Base-by-base conservation (phyloP, 225 moss, liverwort and hornwort species). In the Antitrichia curtipendula region DNA sequence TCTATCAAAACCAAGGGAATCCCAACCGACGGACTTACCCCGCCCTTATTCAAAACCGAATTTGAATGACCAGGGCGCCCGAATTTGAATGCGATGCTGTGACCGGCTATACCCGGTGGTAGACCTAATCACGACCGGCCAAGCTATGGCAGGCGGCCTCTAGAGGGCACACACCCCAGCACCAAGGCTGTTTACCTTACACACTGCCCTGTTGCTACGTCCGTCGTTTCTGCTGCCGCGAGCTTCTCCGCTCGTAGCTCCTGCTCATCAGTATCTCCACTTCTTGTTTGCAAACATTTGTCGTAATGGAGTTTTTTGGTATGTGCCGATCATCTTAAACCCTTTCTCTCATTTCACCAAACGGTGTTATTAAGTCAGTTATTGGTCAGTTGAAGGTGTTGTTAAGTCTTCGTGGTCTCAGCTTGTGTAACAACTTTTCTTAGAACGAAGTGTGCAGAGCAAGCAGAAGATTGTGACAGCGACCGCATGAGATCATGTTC, bases 231-330 rank as follows among this genome's bases (percentile, higher is more conserved):
- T 23, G 24, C 10, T 74, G 73, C 87, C 62, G 25, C 87, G 77
- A 70, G 71, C 84, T 73, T 84, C 56, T 54, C 32, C 38, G 66
- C 79, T 83, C 87, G 72, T 78, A 54, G 76, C 83, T 69, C 18
- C 45, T 45, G n/a, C 40, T 45, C 10, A 13, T 27, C 71, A 43
- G 36, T 83, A 8, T 22, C 63, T 10, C 17, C 57, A 73, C 40
- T 58, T 38, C 8, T 54, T n/a, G n/a, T 28, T 31, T 31, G 36
- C 17, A 72, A 45, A 6, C 8, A 56, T 36, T 78, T 34, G 27
- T 34, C 31, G 24, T 6, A 38, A 92, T 90, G 92, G 92, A 92
- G 91, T 92, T 92, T 66, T 92, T 88, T 63, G 92, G 92, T 92
- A 90, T 4, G 66, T 36, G 18, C 49, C 45, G 70, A 56, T 78